phyloP scores from a whole-genome alignment of 2,329 filamentous ascomycete genomes.

The Phaeosphaeriaceae sp. region DNA sequence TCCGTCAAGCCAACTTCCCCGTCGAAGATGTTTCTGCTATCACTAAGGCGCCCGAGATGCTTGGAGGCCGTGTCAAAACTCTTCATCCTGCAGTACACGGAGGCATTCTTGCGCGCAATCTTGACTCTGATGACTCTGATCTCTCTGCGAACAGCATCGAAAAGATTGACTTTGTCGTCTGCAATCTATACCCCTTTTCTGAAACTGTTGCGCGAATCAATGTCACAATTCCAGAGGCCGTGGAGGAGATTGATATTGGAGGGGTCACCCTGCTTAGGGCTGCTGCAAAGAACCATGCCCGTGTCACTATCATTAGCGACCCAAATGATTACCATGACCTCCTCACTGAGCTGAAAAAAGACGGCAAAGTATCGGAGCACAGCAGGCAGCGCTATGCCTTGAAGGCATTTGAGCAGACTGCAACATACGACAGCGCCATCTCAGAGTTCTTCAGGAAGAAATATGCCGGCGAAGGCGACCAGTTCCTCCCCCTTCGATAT shows the following conservation, averaged over 20 bases:
- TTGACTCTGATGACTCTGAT: conserved; percentile 96
- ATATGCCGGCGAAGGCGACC: conserved; percentile 83
- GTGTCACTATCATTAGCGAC: conserved; percentile 95
- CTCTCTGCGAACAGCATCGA: conserved; percentile 62
- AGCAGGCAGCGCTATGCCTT: conserved; percentile 89
- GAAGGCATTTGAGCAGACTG: conserved; percentile 98
- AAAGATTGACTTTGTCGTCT: conserved; percentile 63
- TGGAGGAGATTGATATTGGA: conserved; percentile 97
- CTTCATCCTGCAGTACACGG: conserved; percentile 87
- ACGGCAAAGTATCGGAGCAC: conserved; percentile 82
- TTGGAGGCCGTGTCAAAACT: conserved; percentile 90
- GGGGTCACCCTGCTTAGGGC: conserved; percentile 96
- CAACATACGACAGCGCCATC: conserved; percentile 94
- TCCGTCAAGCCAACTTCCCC: conserved; percentile 91
- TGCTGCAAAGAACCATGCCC: conserved; percentile 95
- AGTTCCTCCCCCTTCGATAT: conserved; percentile 87
- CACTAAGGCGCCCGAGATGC: conserved; percentile 93
- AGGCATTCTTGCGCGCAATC: conserved; percentile 90
- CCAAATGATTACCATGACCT: conserved; percentile 94
- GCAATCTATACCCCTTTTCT: conserved; percentile 99
- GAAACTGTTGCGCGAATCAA: conserved; percentile 97
- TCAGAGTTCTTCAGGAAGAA: conserved; percentile 97
- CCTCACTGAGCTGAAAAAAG: conserved; percentile 83
- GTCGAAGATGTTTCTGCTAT: conserved; percentile 99
- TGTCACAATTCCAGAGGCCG: conserved; percentile 93